Evolutionary conservation across 75 land plant species (phyloP), one percentile per base, ranked within the genome.

Genomic region (Pinus tabuliformis): DNA sequence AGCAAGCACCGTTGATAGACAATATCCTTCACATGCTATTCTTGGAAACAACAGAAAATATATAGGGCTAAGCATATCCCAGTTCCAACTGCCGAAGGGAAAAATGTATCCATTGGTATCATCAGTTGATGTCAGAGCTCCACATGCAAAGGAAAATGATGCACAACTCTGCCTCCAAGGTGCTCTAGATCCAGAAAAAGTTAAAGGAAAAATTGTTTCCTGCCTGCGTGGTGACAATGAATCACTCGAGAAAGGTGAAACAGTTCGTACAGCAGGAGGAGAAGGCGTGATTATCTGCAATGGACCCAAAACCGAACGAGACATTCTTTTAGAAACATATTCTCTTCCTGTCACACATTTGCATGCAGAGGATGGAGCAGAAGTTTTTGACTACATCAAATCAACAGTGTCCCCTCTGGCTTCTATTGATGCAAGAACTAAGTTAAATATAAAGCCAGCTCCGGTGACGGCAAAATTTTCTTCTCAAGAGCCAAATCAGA

Each of bases 1-100:
- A 1, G 99, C 95, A 14, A 92, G 98, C 24, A 92, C 99, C 21
- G 81, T 97, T 45, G 99, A 97, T 74, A 79, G 99, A 68, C 80
- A 77, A 58, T 97, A 94, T 82, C 99, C 99, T 6, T 95, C 99
- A 2, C 79, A 88, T 14, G 82, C 95, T 1, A 59, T 74, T 5
- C 90, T 97, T 56, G 93, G 90, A 5, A 82, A 97, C 77, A 95
- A 98, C 5, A 62, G 76, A 39, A 39, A 5, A 39, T 39, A 39
- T 39, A 39, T 39, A 39, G 74, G 74, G 26, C 59, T 20, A 73
- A 73, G 74, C 18, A 4, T 49, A 14, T 49, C 74, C 45, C 58
- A 14, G 21, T 45, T 7, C 21, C 2, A 18, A 11, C 42, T 66
- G 17, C 8, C 6, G 36, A 6, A 30, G 3, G 8, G 37, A 5